phyloP scores from a whole-genome alignment of 805 yeast genomes.

The Phaffomyces antillensis region DNA sequence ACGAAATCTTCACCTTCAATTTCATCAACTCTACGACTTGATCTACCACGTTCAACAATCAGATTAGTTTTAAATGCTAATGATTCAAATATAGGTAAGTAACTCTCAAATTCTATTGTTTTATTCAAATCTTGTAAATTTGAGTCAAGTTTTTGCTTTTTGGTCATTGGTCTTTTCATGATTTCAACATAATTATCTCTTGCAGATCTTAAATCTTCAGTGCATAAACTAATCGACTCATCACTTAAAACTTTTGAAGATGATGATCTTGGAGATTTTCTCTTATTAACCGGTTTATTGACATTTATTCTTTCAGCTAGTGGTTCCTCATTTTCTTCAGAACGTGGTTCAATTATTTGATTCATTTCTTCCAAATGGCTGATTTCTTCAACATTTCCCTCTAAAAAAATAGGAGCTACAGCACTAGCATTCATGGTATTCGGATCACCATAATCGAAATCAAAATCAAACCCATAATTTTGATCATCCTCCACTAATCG shows the following conservation, averaged over 20 bases:
- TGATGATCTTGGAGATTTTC: not conserved
- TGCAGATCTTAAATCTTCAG: slow-evolving; percentile 18
- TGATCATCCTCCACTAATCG: not conserved
- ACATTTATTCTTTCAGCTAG: not conserved
- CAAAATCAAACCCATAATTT: slow-evolving; percentile 4
- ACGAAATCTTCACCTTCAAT: slow-evolving; percentile 15
- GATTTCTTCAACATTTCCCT: not conserved
- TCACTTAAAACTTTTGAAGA: slow-evolving; percentile 7
- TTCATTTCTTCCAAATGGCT: slow-evolving; percentile 1
- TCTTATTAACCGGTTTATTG: not conserved
- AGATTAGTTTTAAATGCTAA: no score
- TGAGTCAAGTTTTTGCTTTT: not conserved
- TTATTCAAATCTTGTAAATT: not conserved
- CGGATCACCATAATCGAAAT: slow-evolving; percentile 3
- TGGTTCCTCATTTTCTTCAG: no score
- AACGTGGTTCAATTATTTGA: slow-evolving; percentile 8
- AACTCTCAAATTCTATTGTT: not conserved
- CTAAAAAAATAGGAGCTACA: no score
- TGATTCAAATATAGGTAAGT: slow-evolving; percentile 1
- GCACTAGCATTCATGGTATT: not conserved
- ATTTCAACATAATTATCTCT: slow-evolving; percentile 19
- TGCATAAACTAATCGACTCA: slow-evolving; percentile 12
- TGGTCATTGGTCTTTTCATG: slow-evolving; percentile 9
- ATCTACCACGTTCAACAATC: slow-evolving; percentile 10
- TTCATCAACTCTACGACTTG: slow-evolving; percentile 3